A percentile compares a stretch with the other conserved stretches of the same genome.
Conservation (phyloP, 352 stramenopile genomes). For the Phytophthora cryptogea region DNA sequence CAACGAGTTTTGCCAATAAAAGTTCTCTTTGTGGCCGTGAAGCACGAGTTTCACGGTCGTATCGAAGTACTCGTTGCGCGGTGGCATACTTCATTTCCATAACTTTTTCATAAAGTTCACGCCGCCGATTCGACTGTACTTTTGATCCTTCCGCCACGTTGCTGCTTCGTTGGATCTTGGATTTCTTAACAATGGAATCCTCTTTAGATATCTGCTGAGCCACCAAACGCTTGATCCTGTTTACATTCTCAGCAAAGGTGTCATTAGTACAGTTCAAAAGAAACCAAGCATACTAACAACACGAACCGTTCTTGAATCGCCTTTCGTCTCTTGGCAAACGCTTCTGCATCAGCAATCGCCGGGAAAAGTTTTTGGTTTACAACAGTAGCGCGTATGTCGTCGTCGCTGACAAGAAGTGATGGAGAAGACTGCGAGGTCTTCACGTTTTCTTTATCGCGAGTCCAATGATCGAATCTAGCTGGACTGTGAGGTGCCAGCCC, state of each 20-base stretch:
- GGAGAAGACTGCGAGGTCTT: neutral
- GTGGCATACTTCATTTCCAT: slow-evolving; percentile 36
- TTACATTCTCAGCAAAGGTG: neutral
- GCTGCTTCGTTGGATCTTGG: slow-evolving; percentile 2
- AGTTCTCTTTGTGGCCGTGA: slow-evolving; percentile 22
- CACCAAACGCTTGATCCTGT: slow-evolving; percentile 31
- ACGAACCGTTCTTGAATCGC: slow-evolving; percentile 40
- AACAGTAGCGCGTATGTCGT: slow-evolving; percentile 1
- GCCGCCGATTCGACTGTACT: slow-evolving; percentile 23
- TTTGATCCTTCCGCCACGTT: neutral
- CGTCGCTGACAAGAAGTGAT: slow-evolving; percentile 14
- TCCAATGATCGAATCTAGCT: slow-evolving; percentile 14
- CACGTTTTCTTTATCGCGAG: slow-evolving; percentile 1
- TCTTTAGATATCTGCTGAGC: slow-evolving; percentile 27
- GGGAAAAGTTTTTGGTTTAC: neutral
- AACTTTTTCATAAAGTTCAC: slow-evolving; percentile 53
- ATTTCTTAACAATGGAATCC: slow-evolving; percentile 6
- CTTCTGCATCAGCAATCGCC: slow-evolving; percentile 18
- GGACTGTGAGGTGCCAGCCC: slow-evolving; percentile 2
- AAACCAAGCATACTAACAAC: neutral
- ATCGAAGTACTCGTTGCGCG: slow-evolving; percentile 22
- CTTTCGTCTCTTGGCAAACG: slow-evolving; percentile 30
- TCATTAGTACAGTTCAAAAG: neutral
- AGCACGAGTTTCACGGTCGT: slow-evolving; percentile 17
- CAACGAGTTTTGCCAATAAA: slow-evolving; percentile 27